These are phyloP conservation scores for Rhodotorula sp. DNA, from an alignment of 1,284 basidiomycete species.

Conservation along the genomic window DNA sequence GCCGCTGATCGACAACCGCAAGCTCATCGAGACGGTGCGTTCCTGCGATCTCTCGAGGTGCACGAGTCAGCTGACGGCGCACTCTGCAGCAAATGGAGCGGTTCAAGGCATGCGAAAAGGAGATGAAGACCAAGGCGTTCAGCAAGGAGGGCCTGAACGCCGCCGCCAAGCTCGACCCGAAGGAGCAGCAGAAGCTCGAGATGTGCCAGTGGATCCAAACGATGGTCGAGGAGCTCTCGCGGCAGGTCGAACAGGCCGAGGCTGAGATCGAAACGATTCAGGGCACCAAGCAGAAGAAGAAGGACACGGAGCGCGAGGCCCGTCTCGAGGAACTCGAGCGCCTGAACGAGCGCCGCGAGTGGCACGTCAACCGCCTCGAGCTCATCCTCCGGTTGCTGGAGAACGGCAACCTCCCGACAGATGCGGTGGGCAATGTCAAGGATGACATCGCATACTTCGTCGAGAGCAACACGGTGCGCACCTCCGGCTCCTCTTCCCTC, in stretches of 20 bases:
- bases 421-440: slow-evolving; percentile 79
- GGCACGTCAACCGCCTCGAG: slow-evolving; percentile 93
- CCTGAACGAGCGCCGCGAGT: slow-evolving; percentile 90
- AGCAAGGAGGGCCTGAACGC: slow-evolving; percentile 98
- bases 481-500: slow-evolving; percentile 6
- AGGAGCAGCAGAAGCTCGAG: slow-evolving; percentile 94
- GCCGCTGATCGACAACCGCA: slow-evolving; percentile 85
- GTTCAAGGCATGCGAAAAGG: slow-evolving; percentile 99
- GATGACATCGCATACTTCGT: slow-evolving; percentile 98
- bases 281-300: slow-evolving; percentile 80
- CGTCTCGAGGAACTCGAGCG: slow-evolving; percentile 80
- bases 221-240: slow-evolving; percentile 86
- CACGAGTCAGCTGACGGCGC: background rate
- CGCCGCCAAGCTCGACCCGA: slow-evolving; percentile 90
- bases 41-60: background rate
- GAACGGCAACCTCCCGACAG: slow-evolving; percentile 84
- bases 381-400: slow-evolving; percentile 90
- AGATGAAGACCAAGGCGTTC: slow-evolving; percentile 99
- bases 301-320: slow-evolving; percentile 67
- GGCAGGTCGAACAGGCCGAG: slow-evolving; percentile 92
- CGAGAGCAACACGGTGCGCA: slow-evolving; percentile 86
- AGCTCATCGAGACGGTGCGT: slow-evolving; percentile 94
- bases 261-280: slow-evolving; percentile 92
- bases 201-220: slow-evolving; percentile 81
- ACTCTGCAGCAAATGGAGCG: slow-evolving; percentile 95